Evolutionary conservation across 768 basidiomycete genomes (phyloP).

Genomic region (Leccinum broughii): DNA sequence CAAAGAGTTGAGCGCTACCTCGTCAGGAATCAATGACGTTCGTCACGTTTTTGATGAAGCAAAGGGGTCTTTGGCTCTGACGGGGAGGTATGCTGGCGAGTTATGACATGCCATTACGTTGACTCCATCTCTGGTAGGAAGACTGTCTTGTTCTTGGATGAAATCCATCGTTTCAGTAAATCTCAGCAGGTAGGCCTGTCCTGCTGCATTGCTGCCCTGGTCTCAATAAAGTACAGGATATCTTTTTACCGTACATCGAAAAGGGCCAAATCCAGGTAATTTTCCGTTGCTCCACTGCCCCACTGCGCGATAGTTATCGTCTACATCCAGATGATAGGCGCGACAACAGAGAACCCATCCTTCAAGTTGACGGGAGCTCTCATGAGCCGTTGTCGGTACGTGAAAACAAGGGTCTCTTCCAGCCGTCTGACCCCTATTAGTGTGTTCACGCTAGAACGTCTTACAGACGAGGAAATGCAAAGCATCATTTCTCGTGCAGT

Average conservation of each 20-base stretch:
- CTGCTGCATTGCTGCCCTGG: neutral
- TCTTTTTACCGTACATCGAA: conserved; percentile 82
- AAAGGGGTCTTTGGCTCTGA: conserved; percentile 58
- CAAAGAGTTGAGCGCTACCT: conserved; percentile 79
- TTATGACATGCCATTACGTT: neutral
- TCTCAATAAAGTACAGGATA: conserved; percentile 47
- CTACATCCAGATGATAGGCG: conserved; percentile 60
- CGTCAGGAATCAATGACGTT: conserved; percentile 66
- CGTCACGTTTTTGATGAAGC: conserved; percentile 77
- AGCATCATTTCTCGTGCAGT: conserved; percentile 58
- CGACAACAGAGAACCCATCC: conserved; percentile 88
- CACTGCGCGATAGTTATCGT: conserved; percentile 1
- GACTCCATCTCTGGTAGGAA: conserved; percentile 40
- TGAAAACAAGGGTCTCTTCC: conserved; percentile 4
- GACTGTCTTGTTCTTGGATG: conserved; percentile 80
- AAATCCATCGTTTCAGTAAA: conserved; percentile 80
- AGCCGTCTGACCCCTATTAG: conserved; percentile 40
- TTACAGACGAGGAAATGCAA: conserved; percentile 61
- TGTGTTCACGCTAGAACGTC: conserved; percentile 70
- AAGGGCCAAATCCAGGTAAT: conserved; percentile 68
- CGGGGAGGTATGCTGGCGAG: conserved; percentile 50
- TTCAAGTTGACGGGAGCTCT: conserved; percentile 78
- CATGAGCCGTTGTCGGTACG: conserved; percentile 74
- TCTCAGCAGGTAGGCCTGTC: conserved; percentile 54
- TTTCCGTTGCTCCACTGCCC: neutral